Conservation (phyloP, 2,329 filamentous ascomycete genomes). For the Ophiostoma perfectum region DNA sequence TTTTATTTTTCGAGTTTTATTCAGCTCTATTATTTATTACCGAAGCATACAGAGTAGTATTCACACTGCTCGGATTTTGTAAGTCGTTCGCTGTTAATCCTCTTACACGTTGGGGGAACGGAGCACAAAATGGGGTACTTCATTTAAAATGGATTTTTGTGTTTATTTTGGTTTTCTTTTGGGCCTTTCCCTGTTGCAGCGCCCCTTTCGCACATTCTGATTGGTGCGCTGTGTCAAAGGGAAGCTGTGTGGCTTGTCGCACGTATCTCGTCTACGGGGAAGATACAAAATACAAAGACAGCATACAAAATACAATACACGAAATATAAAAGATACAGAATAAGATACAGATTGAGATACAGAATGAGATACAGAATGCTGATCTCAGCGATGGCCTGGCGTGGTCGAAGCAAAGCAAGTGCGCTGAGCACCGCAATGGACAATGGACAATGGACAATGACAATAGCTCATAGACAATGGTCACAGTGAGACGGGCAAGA, state of each 20-base stretch:
- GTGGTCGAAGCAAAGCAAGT: too few species aligned
- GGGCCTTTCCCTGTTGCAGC: background rate
- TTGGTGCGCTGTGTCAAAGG: conserved; percentile 10
- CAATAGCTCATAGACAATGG: background rate
- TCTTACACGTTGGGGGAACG: too few species aligned
- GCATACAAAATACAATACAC: too few species aligned
- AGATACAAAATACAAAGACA: too few species aligned
- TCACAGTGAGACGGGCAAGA: background rate
- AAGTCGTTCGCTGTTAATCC: too few species aligned
- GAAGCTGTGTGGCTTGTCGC: background rate
- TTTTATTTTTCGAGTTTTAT: background rate
- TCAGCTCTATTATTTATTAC: background rate
- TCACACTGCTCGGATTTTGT: too few species aligned
- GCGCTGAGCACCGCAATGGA: too few species aligned
- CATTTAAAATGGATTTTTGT: background rate
- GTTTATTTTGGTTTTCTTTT: background rate
- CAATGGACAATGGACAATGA: too few species aligned
- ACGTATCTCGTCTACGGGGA: too few species aligned
- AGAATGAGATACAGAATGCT: background rate
- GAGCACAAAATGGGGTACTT: too few species aligned
- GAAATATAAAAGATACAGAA: too few species aligned
- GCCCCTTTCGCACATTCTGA: background rate
- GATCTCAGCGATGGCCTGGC: background rate
- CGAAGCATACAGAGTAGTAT: background rate
- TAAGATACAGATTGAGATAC: background rate